Conservation (phyloP, 2,329 filamentous ascomycete genomes). For the Colletotrichum abscissum region DNA sequence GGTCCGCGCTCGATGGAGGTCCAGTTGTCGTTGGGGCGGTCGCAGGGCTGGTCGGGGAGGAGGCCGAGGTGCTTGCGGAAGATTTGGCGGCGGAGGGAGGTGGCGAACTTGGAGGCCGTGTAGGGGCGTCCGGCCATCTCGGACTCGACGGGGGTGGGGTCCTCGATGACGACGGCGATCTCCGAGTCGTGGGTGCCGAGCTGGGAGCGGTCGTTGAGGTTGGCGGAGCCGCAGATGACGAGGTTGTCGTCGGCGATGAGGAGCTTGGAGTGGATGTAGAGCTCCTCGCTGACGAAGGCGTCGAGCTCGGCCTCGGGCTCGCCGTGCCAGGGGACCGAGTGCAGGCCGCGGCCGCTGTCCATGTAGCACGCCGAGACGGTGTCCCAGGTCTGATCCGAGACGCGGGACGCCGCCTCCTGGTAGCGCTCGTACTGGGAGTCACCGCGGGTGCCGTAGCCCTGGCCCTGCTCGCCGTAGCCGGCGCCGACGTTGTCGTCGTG, state of each 20-base stretch:
- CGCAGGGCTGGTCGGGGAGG: slow-evolving; percentile 78
- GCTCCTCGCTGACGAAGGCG: slow-evolving; percentile 71
- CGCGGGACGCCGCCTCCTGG: slow-evolving; percentile 73
- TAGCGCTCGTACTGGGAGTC: slow-evolving; percentile 73
- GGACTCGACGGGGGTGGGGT: slow-evolving; percentile 76
- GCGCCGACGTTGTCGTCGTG: slow-evolving; percentile 69
- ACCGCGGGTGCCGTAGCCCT: slow-evolving; percentile 41
- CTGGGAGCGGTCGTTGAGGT: slow-evolving; percentile 75
- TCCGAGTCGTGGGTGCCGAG: slow-evolving; percentile 88
- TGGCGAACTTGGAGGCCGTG: slow-evolving; percentile 79
- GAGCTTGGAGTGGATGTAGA: slow-evolving; percentile 75
- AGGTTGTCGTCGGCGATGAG: slow-evolving; percentile 85
- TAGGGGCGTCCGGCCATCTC: slow-evolving; percentile 80
- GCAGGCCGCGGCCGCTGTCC: slow-evolving; percentile 78
- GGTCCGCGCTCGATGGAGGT: slow-evolving; percentile 76
- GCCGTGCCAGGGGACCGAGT: slow-evolving; percentile 66
- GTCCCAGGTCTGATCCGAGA: slow-evolving; percentile 73
- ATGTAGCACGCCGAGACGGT: slow-evolving; percentile 86
- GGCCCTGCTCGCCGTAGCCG: slow-evolving; percentile 52
- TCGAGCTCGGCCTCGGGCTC: slow-evolving; percentile 66
- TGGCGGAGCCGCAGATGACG: slow-evolving; percentile 81
- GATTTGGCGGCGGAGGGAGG: slow-evolving; percentile 84
- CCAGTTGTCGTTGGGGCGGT: slow-evolving; percentile 78
- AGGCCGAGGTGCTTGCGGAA: slow-evolving; percentile 94
- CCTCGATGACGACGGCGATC: slow-evolving; percentile 90